Conservation (phyloP, 2,329 filamentous ascomycete genomes). For the Sclerotinia spermophila region DNA sequence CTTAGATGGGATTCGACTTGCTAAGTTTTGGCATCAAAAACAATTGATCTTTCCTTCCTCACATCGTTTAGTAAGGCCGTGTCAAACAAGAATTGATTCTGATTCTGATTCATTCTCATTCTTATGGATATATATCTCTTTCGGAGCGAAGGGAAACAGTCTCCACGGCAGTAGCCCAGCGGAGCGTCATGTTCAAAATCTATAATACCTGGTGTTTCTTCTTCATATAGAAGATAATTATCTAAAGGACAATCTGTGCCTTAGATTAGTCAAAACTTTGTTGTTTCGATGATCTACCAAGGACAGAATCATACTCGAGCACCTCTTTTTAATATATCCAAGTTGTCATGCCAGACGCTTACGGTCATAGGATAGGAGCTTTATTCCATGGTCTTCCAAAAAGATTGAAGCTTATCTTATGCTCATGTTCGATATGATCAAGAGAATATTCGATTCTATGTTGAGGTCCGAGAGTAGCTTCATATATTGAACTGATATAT, state of each 20-base stretch:
- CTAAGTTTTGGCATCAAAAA: not conserved
- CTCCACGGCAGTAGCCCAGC: not conserved
- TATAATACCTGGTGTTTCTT: not conserved
- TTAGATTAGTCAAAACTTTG: not conserved
- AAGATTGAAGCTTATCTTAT: not conserved
- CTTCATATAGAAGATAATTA: not conserved
- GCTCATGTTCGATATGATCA: not conserved
- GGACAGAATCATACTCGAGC: not conserved
- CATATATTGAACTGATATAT: not conserved
- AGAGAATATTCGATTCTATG: not conserved
- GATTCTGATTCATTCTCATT: not conserved
- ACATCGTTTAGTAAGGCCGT: not conserved
- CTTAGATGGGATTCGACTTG: not conserved
- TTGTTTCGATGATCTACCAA: not conserved
- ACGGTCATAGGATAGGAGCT: not conserved
- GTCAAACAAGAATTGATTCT: not conserved
- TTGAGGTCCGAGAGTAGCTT: too few relatives aligned
- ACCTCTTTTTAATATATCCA: not conserved
- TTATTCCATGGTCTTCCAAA: not conserved
- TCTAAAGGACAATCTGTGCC: not conserved
- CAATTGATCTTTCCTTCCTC: not conserved
- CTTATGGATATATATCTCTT: not conserved
- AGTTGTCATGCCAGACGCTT: not conserved
- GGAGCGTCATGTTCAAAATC: not conserved
- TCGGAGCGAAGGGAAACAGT: not conserved